Conservation (phyloP, 352 stramenopile genomes). For the Phytopythium sindhum region DNA sequence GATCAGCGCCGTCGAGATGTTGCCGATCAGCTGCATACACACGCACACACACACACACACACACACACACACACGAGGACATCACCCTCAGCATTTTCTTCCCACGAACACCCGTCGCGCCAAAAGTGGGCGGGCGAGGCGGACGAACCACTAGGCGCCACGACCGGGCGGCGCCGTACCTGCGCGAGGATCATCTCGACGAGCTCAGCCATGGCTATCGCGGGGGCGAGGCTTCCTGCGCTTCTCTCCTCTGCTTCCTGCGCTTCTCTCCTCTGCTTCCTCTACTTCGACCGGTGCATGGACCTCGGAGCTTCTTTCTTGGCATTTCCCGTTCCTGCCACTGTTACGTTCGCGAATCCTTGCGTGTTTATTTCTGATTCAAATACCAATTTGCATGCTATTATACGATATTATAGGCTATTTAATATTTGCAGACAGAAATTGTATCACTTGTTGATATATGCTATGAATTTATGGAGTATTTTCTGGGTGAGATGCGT, state of each 20-base stretch:
- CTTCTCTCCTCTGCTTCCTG: too few species aligned
- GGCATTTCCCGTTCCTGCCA: background rate
- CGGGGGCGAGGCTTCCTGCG: background rate
- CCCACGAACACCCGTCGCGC: too few species aligned
- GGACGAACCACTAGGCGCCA: background rate
- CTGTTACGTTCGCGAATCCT: background rate
- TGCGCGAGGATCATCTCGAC: conserved; percentile 83
- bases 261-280: background rate
- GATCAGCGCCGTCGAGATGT: conserved; percentile 85
- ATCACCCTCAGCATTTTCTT: too few species aligned
- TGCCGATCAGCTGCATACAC: conserved; percentile 64
- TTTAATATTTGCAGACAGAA: too few species aligned
- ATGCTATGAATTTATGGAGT: background rate
- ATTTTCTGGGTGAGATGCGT: too few species aligned
- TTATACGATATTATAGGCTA: background rate
- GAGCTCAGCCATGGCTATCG: conserved; percentile 63
- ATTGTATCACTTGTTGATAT: background rate
- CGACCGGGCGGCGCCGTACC: conserved; percentile 26
- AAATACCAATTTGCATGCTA: background rate
- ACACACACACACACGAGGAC: background rate
- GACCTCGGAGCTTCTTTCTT: background rate
- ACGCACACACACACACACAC: too few species aligned
- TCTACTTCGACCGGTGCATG: background rate
- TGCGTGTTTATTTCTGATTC: background rate
- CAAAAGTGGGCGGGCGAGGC: background rate